These are phyloP conservation scores for Collybia sp. DNA, from an alignment of 768 basidiomycete genomes.

Conservation along the genomic window DNA sequence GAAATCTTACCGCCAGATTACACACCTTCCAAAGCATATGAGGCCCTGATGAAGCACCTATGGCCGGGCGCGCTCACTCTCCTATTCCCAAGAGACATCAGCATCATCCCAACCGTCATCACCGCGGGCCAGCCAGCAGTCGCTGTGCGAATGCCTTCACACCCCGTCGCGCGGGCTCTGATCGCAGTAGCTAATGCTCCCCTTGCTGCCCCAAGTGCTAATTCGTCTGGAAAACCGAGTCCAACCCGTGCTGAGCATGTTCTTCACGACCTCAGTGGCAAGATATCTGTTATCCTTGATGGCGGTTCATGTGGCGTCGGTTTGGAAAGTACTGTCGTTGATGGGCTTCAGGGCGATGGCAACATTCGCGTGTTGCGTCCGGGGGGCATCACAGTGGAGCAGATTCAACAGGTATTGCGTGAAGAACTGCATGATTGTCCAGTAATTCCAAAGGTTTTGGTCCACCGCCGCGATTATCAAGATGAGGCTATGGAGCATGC, in stretches of 20 bases:
- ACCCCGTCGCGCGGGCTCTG: slow-evolving; percentile 87
- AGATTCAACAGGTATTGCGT: slow-evolving; percentile 59
- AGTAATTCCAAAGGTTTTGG: slow-evolving; percentile 57
- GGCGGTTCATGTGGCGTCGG: slow-evolving; percentile 91
- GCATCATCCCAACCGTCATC: slow-evolving; percentile 64
- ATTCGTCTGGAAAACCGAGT: slow-evolving; percentile 90
- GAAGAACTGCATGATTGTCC: slow-evolving; percentile 26
- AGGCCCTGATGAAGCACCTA: slow-evolving; percentile 72
- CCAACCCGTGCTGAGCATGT: slow-evolving; percentile 91
- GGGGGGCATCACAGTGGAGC: slow-evolving; percentile 90
- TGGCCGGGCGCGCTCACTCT: slow-evolving; percentile 96
- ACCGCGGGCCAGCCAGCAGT: slow-evolving; percentile 80
- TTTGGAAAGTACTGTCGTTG: slow-evolving; percentile 93
- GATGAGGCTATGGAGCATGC: slow-evolving; percentile 66
- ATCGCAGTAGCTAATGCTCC: slow-evolving; percentile 73
- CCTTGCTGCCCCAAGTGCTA: slow-evolving; percentile 92
- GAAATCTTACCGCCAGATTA: slow-evolving; percentile 68
- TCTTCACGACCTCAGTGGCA: slow-evolving; percentile 67
- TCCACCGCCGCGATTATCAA: slow-evolving; percentile 74
- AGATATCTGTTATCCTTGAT: slow-evolving; percentile 77
- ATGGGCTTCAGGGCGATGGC: slow-evolving; percentile 75
- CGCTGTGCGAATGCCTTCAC: slow-evolving; percentile 91
- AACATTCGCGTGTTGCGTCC: slow-evolving; percentile 81
- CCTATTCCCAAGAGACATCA: slow-evolving; percentile 73
- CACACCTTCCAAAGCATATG: slow-evolving; percentile 58